Percentiles rank a stretch among this genome's conserved stretches.
Conservation (phyloP, 2,329 filamentous ascomycete genomes). For the Aspergillus sp. region DNA sequence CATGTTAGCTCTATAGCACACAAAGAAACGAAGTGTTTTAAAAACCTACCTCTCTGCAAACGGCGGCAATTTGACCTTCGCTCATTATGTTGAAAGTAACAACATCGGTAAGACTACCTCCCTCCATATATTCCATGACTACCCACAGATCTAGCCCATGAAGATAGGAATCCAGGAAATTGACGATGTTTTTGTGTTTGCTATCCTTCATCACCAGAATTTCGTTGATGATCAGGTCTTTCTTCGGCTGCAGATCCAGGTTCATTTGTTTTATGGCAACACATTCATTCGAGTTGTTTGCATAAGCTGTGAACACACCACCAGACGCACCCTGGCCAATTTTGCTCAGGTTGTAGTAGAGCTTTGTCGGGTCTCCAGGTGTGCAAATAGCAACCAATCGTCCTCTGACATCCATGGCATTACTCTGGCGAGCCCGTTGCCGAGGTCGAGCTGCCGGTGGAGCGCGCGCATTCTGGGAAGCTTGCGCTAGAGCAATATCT, state of each 20-base stretch:
- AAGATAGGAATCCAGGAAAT: conserved; percentile 97
- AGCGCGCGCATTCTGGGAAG: conserved; percentile 36
- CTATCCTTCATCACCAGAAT: conserved; percentile 99
- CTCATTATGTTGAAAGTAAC: conserved; percentile 99
- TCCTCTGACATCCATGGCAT: conserved; percentile 75
- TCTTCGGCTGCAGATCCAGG: conserved; percentile 96
- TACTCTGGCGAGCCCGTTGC: conserved; percentile 76
- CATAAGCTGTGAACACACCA: conserved; percentile 89
- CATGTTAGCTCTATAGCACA: conserved; percentile 16
- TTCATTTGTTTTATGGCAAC: conserved; percentile 99
- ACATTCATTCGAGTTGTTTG: conserved; percentile 77
- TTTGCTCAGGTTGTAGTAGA: conserved; percentile 86
- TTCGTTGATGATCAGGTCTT: conserved; percentile 98
- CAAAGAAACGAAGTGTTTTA: neutral
- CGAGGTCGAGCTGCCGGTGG: conserved; percentile 67
- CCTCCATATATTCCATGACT: conserved; percentile 99
- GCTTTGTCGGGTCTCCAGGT: conserved; percentile 80
- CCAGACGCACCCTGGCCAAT: conserved; percentile 97
- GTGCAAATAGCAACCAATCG: conserved; percentile 87
- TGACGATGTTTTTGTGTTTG: conserved; percentile 97
- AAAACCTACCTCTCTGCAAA: conserved; percentile 73
- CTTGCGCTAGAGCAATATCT: conserved; percentile 38
- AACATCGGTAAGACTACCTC: conserved; percentile 93
- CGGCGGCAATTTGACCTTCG: conserved; percentile 93
- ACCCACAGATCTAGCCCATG: conserved; percentile 93